These are phyloP conservation scores for Oxytropis ochrocephala DNA, from an alignment of 306 rosid species.

Conservation along the genomic window DNA sequence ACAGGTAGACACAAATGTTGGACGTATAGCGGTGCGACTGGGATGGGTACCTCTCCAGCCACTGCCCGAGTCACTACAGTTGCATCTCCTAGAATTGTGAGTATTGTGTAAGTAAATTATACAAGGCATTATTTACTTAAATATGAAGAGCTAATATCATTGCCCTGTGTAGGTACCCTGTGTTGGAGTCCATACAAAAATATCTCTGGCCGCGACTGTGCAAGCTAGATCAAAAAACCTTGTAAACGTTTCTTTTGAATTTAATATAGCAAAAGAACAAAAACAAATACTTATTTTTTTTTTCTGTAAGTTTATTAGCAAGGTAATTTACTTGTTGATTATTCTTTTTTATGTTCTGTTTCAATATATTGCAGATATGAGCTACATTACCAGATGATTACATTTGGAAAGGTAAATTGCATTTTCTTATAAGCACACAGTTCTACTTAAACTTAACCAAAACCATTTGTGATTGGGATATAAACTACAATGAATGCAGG, in stretches of 20 bases:
- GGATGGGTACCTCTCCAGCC: slow-evolving; percentile 99
- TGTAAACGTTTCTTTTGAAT: slow-evolving; percentile 44
- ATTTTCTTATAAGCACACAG: slow-evolving; percentile 13
- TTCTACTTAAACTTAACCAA: slow-evolving; percentile 6
- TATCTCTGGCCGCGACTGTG: slow-evolving; percentile 98
- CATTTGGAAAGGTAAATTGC: slow-evolving; percentile 89
- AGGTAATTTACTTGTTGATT: background rate
- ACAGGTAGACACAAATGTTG: slow-evolving; percentile 99
- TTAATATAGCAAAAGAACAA: slow-evolving; percentile 1
- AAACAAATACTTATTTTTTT: background rate
- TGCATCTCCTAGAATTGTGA: slow-evolving; percentile 97
- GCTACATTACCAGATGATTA: slow-evolving; percentile 97
- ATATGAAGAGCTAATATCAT: slow-evolving; percentile 26
- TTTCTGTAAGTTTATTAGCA: slow-evolving; percentile 3
- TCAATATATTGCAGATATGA: slow-evolving; percentile 68
- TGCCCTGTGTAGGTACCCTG: slow-evolving; percentile 73
- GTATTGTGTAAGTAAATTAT: slow-evolving; percentile 29
- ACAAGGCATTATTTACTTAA: background rate
- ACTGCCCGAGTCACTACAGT: slow-evolving; percentile 95
- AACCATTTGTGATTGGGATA: slow-evolving; percentile 19
- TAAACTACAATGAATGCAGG: slow-evolving; percentile 48
- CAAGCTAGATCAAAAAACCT: slow-evolving; percentile 96
- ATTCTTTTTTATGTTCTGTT: slow-evolving; percentile 1
- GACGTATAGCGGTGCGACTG: slow-evolving; percentile 94
- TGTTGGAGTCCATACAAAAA: slow-evolving; percentile 90